Evolutionary conservation across 768 basidiomycete genomes (phyloP).

Genomic region (Kwoniella dendrophila): DNA sequence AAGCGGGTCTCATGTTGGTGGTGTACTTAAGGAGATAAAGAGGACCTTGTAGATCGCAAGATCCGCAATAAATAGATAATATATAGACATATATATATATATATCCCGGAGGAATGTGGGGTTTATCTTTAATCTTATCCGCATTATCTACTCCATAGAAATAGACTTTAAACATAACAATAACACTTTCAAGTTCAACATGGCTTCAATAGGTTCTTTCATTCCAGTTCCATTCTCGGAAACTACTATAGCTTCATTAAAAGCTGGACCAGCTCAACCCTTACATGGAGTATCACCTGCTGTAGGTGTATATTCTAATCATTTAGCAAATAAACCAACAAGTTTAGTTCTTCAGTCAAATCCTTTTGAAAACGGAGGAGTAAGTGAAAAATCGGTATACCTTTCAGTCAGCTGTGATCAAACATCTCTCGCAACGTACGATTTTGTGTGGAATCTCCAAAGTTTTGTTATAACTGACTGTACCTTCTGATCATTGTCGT

Average conservation of each 20-base stretch:
- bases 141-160: too few relatives aligned
- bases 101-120: too few relatives aligned
- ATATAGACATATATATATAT: too few relatives aligned
- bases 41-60: too few relatives aligned
- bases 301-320: not conserved
- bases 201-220: not conserved
- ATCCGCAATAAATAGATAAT: too few relatives aligned
- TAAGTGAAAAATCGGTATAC: not conserved
- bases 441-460: not conserved
- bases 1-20: too few relatives aligned
- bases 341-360: not conserved
- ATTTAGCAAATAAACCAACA: not conserved
- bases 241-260: not conserved
- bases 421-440: not conserved
- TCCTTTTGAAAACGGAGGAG: not conserved
- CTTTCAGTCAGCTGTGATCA: not conserved
- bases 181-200: too few relatives aligned
- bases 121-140: too few relatives aligned
- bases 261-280: constrained; percentile 4
- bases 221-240: constrained; percentile 9
- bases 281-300: not conserved
- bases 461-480: not conserved
- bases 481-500: not conserved
- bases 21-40: too few relatives aligned
- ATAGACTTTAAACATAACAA: too few relatives aligned